Percentiles rank a stretch among this genome's conserved stretches.
Evolutionary conservation across 2,329 filamentous ascomycete species (phyloP).

Genomic region (Colletotrichum eleusines): DNA sequence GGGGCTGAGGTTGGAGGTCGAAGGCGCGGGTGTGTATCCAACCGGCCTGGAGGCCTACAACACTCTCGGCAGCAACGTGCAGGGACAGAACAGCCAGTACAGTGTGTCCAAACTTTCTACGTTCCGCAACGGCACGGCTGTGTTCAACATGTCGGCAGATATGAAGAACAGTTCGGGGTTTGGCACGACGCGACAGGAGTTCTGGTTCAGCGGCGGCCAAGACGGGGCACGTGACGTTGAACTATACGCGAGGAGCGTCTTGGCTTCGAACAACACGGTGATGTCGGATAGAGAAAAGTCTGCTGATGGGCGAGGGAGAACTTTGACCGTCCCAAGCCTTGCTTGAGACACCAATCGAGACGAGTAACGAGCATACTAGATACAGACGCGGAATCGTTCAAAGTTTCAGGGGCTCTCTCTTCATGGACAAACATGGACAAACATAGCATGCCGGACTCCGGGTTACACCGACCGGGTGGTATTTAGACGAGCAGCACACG

Average conservation of each 20-base stretch:
- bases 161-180: constrained; percentile 62
- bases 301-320: constrained; percentile 43
- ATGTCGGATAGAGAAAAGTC: constrained; percentile 60
- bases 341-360: constrained; percentile 4
- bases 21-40: constrained; percentile 62
- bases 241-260: constrained; percentile 70
- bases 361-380: constrained; percentile 17
- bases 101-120: constrained; percentile 57
- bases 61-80: constrained; percentile 44
- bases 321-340: constrained; percentile 15
- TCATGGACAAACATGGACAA: constrained; percentile 19
- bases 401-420: constrained; percentile 18
- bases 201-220: constrained; percentile 63
- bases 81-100: constrained; percentile 28
- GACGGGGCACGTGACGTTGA: constrained; percentile 47
- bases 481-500: constrained; percentile 1
- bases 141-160: constrained; percentile 62
- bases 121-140: constrained; percentile 68
- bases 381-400: constrained; percentile 12
- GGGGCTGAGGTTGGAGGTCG: constrained; percentile 53
- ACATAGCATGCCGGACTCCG: constrained; percentile 31
- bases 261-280: constrained; percentile 66
- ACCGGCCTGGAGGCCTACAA: constrained; percentile 71
- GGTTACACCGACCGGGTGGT: constrained; percentile 30
- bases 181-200: constrained; percentile 68